Base-by-base conservation (phyloP, 2,329 filamentous ascomycete species). In the Penicillium nordicum region DNA sequence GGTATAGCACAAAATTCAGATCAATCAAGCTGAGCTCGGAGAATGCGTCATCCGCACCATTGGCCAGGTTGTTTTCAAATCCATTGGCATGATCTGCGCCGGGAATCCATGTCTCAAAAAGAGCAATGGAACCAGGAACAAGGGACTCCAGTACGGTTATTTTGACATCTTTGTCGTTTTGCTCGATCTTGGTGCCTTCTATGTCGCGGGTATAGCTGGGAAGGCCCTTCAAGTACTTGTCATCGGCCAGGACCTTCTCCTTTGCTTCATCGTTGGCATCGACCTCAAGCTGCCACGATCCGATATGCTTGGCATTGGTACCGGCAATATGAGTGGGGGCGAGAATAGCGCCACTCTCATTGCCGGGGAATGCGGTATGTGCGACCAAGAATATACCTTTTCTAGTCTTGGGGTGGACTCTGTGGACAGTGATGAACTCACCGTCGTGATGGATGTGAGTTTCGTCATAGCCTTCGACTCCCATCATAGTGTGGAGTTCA, bases 51-150 rank as follows among this genome's bases (percentile, higher is more conserved):
- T 87, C 86, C 0, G 87, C 91, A 32, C 90, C 92, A 29, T 88
- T 88, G 0, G 90, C 94, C 56, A 97, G 88, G 70, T 89, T 96
- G 42, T 86, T 88, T 70, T 97, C 92, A 18, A 99, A 79, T 23
- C 91, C 90, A 40, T 87, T 83, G 1, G 88, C 87, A 71, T 96
- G 89, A 69, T 97, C 91, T 2, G 89, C 89, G 25, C 86, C 86
- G 4, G 92, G 92, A 29, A 97, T 94, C 88, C 89, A 97, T 0
- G 94, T 99, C 77, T 97, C 92, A 64, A 97, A 96, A 3, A 99
- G 79, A 3, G 92, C 92, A 63, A 99, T 96, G 63, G 92, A 96
- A 57, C 94, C 94, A 14, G 95, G 92, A 4, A 92, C 90, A 71
- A 99, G 96, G 59, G 87, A 85, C 45, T 92, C 87, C 2, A 89